phyloP scores from a whole-genome alignment of 1,284 basidiomycete species.

The Cryptococcus sp. region DNA sequence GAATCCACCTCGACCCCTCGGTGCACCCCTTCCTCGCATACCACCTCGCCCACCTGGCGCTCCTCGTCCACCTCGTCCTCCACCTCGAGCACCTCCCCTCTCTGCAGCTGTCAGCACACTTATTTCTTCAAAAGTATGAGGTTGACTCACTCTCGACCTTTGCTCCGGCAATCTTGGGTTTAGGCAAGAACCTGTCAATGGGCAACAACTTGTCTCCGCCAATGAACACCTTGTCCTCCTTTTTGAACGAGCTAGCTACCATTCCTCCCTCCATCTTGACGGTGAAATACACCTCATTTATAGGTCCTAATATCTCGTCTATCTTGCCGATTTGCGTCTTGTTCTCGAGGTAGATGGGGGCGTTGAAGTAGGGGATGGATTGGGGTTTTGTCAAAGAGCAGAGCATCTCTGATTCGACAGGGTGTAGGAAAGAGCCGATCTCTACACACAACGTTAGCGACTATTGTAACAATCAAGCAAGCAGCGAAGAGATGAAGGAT shows the following conservation, averaged over 20 bases:
- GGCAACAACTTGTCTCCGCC: slow-evolving; percentile 93
- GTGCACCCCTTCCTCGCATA: slow-evolving; percentile 41
- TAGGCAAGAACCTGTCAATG: slow-evolving; percentile 94
- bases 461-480: background rate
- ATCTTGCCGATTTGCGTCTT: slow-evolving; percentile 91
- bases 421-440: slow-evolving; percentile 84
- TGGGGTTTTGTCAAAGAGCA: slow-evolving; percentile 78
- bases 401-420: slow-evolving; percentile 96
- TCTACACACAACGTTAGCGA: slow-evolving; percentile 49
- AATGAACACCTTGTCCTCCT: slow-evolving; percentile 97
- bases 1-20: slow-evolving; percentile 52
- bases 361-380: slow-evolving; percentile 98
- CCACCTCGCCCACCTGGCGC: slow-evolving; percentile 35
- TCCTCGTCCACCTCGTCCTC: slow-evolving; percentile 44
- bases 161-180: slow-evolving; percentile 73
- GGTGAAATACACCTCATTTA: slow-evolving; percentile 98
- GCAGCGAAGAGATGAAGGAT: too few species aligned
- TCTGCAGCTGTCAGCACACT: slow-evolving; percentile 12
- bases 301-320: slow-evolving; percentile 79
- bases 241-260: slow-evolving; percentile 91
- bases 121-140: background rate
- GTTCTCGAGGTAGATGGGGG: slow-evolving; percentile 97
- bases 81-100: slow-evolving; percentile 45
- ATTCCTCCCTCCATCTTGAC: slow-evolving; percentile 97
- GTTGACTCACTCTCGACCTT: slow-evolving; percentile 39